Evolutionary conservation across 495 filamentous ascomycete species (phyloP), one percentile per base, ranked within the genome.

Genomic region (Neurospora sp.): DNA sequence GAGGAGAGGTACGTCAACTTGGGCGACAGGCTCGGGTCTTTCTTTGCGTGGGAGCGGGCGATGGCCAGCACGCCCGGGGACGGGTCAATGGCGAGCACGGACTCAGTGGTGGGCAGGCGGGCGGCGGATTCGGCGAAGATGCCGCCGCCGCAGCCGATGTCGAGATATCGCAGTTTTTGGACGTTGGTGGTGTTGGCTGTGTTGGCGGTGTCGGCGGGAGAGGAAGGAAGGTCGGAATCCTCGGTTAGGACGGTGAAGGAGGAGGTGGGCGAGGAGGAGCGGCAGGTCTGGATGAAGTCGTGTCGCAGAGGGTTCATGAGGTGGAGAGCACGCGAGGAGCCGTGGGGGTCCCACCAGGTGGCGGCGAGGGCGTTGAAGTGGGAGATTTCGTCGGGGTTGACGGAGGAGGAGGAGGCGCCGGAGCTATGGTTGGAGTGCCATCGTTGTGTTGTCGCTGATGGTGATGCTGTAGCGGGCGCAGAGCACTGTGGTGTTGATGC

Each of bases 281-380:
- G 90, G 77, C 94, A 97, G 42, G 84, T 80, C 3, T 84, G 82
- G 81, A 99, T 96, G 84, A 98, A 98, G 78, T 93, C 90, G 82
- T 98, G 94, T 39, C 96, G 94, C 54, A 96, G 89, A 11, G 96
- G 96, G 85, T 99, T 98, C 96, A 99, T 98, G 69, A 96, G 90
- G 82, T 98, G 96, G 3, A 99, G 90, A 74, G 97, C 90, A 17
- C 94, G 90, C 0, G 94, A 98, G 24, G 94, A 90, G 71, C 96
- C 96, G 82, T 96, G 90, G 3, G 96, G 93, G 83, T 98, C 96
- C 96, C 96, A 99, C 96, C 96, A 99, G 77, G 90, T 90, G 77
- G 91, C 92, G 78, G 96, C 96, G 74, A 99, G 93, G 74, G 90
- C 88, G 78, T 93, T 92, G 88, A 99, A 99, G 84, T 99, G 96